Evolutionary conservation across 805 yeast species (phyloP), one percentile per base, ranked within the genome.

Genomic region (Zygoascus biomembranicola): DNA sequence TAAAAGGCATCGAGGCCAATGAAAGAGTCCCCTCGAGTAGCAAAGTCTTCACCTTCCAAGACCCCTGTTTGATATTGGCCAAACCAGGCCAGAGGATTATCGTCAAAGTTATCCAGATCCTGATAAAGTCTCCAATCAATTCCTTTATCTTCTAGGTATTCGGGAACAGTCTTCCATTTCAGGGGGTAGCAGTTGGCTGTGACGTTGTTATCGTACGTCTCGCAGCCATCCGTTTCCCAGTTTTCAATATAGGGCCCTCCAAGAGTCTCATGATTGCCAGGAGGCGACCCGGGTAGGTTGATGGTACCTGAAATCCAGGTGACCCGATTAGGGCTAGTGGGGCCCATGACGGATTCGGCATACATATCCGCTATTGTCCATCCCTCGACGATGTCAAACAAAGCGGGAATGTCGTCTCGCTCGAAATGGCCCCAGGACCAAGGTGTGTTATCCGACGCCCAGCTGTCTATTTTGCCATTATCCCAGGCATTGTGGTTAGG

Each of bases 301-400:
- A 62, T 53, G 9, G 59, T 47, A 11, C 64, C 65, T 6, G 62
- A 55, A 32, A 55, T 52, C 65, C 65, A 62, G 26, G 62, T 51
- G 23, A 58, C 62, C 51, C 65, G 59, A 56, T 59, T 61, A 41
- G 65, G 63, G 43, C 54, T 53, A 23, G 65, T 61, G 10, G 65
- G 65, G 13, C 64, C 65, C 41, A 61, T 62, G 19, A 62, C 61
- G 43, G 58, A 52, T 51, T 62, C 63, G 32, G 58, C 39, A 49
- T 62, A 62, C 66, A 63, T 63, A 50, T 63, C 66, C 13, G 51
- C 65, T 19, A 63, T 51, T 14, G 64, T 55, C 60, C 61, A 63
- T 13, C 54, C 59, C 32, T 63, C 66, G n/a, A 57, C 64, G 47
- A 63, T 54, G 8, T 52, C 58, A 46, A 52, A 63, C 41, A 59